These are phyloP conservation scores for Teunomyces cretensis DNA, from an alignment of 805 yeast genomes.

Conservation along the genomic window DNA sequence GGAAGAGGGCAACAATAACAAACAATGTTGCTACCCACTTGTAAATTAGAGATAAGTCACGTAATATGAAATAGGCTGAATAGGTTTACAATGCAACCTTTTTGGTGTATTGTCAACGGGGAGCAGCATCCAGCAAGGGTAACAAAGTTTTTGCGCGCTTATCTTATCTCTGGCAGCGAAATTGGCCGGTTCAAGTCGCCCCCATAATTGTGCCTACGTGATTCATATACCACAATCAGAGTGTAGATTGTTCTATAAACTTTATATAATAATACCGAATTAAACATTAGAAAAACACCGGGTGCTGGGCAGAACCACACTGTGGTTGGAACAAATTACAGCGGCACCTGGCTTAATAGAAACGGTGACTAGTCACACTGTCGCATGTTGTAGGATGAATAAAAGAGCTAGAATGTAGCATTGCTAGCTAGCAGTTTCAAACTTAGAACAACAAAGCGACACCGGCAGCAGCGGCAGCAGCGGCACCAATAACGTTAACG, in stretches of 20 bases:
- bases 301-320: neutral
- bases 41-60: no score
- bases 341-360: neutral
- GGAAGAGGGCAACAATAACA: neutral
- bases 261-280: neutral
- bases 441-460: slow-evolving; percentile 32
- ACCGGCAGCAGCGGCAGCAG: slow-evolving; percentile 29
- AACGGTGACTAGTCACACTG: slow-evolving; percentile 1
- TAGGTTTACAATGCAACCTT: neutral
- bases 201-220: neutral
- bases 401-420: neutral
- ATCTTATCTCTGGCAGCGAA: neutral
- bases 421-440: neutral
- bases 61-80: neutral
- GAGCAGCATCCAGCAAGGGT: no score
- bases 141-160: neutral
- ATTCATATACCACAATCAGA: neutral
- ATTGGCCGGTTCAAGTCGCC: neutral
- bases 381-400: neutral
- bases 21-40: no score
- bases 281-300: slow-evolving; percentile 2
- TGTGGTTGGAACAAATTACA: neutral
- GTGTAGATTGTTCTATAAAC: slow-evolving; percentile 4
- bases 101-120: neutral
- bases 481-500: slow-evolving; percentile 28